Evolutionary conservation across 352 stramenopile species (phyloP).

Genomic region (Saprolegnia parasitica): DNA sequence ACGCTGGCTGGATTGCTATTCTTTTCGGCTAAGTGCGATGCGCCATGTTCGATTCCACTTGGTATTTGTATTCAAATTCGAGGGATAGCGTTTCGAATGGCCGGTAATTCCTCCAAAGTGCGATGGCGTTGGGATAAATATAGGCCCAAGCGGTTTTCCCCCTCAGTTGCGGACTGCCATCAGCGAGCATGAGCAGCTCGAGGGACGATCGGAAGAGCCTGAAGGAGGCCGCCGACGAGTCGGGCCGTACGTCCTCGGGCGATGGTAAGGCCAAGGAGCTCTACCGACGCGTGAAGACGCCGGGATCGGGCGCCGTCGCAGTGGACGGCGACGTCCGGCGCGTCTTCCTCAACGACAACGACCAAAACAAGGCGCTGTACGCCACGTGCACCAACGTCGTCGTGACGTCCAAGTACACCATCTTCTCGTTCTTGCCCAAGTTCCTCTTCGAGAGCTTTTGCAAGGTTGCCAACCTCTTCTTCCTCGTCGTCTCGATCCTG

Average conservation of each 20-base stretch:
- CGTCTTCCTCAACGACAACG: constrained; percentile 71
- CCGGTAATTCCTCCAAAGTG: not conserved
- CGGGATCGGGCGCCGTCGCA: not conserved
- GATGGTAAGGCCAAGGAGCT: not conserved
- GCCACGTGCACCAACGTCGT: constrained; percentile 78
- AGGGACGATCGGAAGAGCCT: constrained; percentile 5
- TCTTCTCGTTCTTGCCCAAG: constrained; percentile 81
- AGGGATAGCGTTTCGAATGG: not conserved
- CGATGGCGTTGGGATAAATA: constrained; percentile 3
- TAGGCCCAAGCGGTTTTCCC: not conserved
- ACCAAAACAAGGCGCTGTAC: constrained; percentile 52
- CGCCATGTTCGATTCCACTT: not conserved
- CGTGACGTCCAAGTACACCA: constrained; percentile 88
- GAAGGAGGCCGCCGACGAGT: not conserved
- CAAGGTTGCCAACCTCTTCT: constrained; percentile 92
- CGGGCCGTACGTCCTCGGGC: not conserved
- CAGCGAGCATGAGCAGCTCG: not conserved
- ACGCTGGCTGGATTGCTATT: not conserved
- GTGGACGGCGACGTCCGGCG: constrained; percentile 33
- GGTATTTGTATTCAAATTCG: not conserved
- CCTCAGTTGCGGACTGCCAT: not conserved
- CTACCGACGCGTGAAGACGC: constrained; percentile 12
- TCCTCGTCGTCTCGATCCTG: constrained; percentile 87
- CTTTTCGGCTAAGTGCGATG: not conserved
- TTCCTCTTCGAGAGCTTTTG: constrained; percentile 85